Base-by-base conservation (phyloP, 352 stramenopile genomes). In the Globisporangium polare region DNA sequence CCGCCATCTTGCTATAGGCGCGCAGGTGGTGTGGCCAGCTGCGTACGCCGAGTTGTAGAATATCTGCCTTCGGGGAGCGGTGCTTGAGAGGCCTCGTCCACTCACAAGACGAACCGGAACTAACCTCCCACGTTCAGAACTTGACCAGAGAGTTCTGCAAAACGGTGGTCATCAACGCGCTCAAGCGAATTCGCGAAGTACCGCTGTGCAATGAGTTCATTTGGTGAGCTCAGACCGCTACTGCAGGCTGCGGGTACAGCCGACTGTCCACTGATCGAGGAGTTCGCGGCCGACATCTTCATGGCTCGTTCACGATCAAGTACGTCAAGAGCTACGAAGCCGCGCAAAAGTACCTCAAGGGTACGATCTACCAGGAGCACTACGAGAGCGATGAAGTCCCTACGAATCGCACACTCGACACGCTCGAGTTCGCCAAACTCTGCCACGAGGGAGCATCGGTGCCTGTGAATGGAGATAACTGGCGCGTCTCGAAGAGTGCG, bases 221-320 rank as follows among this genome's bases (percentile, higher is more conserved):
- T 63, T 24, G 37, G 43, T 0, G 66, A 72, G 45, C 53, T 56
- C 0, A 27, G 47, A 2, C 29, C 39, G 26, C 51, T 68, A 7
- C 50, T 69, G 15, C 7, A 35, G n/a, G 26, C 33, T 1, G 51
- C 57, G 2, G n/a, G 12, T 7, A 43, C 52, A 13, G 4, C 58
- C 6, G 2, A 17, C 12, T 72, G 66, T 39, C 27, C 17, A 1
- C 26, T 69, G 17, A 27, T 68, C 43, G 52, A 69, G 66, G 56
- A 60, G 37, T 27, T 72, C n/a, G 62, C 61, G 3, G 61, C 56
- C 1, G 66, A 69, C 39, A 72, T 69, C 53, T 72, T 68, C 50
- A 58, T 66, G 53, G 66, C 18, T 31, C 31, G 0, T 68, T 72
- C 29, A 46, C 43, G 8, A 7, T 4, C 45, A 72, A 72, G 45